A percentile compares a stretch with the other conserved stretches of the same genome.
Evolutionary conservation across 306 rosid genomes (phyloP).

Genomic region (Oxytropis ochrocephala): DNA sequence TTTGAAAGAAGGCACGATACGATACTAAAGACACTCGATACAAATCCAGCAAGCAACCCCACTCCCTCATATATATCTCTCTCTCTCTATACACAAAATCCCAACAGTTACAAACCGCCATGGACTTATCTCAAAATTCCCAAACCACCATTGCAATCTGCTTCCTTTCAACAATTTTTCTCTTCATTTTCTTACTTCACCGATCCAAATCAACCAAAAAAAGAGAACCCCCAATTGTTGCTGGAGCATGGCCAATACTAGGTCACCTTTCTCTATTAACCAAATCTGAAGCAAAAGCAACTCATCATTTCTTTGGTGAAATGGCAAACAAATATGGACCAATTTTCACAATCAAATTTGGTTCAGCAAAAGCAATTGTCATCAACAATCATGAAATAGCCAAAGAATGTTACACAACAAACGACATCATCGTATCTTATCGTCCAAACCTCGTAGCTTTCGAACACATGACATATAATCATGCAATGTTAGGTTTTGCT

Average conservation of each 20-base stretch:
- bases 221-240: not conserved
- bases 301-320: not conserved
- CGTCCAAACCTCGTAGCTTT: not conserved
- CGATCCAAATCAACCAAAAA: not conserved
- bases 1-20: too few relatives aligned
- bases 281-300: not conserved
- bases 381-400: not conserved
- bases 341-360: not conserved
- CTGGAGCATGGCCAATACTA: slow-evolving; percentile 4
- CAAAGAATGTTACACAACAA: slow-evolving; percentile 13
- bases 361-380: not conserved
- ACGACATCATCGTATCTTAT: not conserved
- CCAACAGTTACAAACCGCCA: not conserved
- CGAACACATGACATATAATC: not conserved
- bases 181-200: not conserved
- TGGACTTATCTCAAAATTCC: not conserved
- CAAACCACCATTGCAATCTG: not conserved
- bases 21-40: too few relatives aligned
- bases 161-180: not conserved
- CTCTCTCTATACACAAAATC: not conserved
- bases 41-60: too few relatives aligned
- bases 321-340: slow-evolving; percentile 2
- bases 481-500: slow-evolving; percentile 4
- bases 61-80: not conserved
- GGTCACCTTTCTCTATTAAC: slow-evolving; percentile 1